Conservation (phyloP, 1,284 basidiomycete species). For the Sanghuangporus weigelae region DNA sequence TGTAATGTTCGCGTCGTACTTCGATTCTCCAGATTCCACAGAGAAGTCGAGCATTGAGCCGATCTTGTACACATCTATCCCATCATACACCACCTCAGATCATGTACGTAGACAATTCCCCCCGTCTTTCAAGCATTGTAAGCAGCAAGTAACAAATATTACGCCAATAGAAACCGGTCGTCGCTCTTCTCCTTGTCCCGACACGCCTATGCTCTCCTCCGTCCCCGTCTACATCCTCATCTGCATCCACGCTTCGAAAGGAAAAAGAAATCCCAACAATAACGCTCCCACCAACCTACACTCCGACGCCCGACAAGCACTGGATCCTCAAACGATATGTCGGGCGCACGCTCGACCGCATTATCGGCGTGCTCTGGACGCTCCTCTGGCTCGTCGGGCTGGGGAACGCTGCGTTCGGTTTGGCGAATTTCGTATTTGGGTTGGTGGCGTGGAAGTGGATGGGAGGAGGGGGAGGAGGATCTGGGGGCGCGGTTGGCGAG, state of each 20-base stretch:
- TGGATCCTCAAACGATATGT: constrained; percentile 53
- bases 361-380: constrained; percentile 75
- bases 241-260: constrained; percentile 5
- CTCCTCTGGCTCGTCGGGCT: constrained; percentile 68
- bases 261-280: not conserved
- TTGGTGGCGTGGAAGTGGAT: constrained; percentile 49
- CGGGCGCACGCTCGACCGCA: constrained; percentile 64
- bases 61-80: constrained; percentile 68
- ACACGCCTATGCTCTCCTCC: constrained; percentile 27
- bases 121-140: not conserved
- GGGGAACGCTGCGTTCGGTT: constrained; percentile 58
- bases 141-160: not conserved
- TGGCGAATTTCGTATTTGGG: constrained; percentile 65
- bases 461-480: not conserved
- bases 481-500: not conserved
- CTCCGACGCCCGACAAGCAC: constrained; percentile 45
- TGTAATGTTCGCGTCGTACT: constrained; percentile 79
- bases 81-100: constrained; percentile 73
- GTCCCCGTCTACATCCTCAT: constrained; percentile 29
- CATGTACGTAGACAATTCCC: constrained; percentile 41
- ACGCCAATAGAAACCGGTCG: constrained; percentile 57
- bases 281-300: constrained; percentile 33
- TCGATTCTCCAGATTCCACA: constrained; percentile 54
- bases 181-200: constrained; percentile 56
- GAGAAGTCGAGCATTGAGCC: constrained; percentile 54